Percentiles rank a stretch among this genome's conserved stretches.
These are phyloP conservation scores for Trypethelium eluteriae DNA, from an alignment of 495 filamentous ascomycete species.

Conservation along the genomic window DNA sequence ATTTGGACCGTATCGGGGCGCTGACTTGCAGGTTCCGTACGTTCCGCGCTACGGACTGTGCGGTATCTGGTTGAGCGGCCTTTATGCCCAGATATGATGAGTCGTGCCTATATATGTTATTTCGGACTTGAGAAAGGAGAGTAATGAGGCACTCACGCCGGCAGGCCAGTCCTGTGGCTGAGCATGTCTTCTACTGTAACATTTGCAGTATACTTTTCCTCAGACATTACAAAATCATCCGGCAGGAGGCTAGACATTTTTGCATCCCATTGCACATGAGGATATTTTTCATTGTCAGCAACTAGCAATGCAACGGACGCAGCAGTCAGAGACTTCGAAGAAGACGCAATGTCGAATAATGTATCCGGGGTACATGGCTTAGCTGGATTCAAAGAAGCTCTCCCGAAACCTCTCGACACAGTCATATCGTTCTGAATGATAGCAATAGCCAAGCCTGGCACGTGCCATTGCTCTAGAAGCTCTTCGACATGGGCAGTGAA, in stretches of 20 bases:
- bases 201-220: slow-evolving; percentile 24
- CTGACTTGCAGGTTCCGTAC: slow-evolving; percentile 13
- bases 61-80: slow-evolving; percentile 11
- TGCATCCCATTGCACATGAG: slow-evolving; percentile 29
- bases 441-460: slow-evolving; percentile 17
- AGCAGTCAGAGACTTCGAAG: slow-evolving; percentile 31
- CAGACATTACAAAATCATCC: slow-evolving; percentile 32
- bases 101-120: slow-evolving; percentile 11
- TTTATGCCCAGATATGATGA: slow-evolving; percentile 1
- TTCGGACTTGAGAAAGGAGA: background rate
- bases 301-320: slow-evolving; percentile 32
- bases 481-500: slow-evolving; percentile 11
- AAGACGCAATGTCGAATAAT: slow-evolving; percentile 18
- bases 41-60: slow-evolving; percentile 21
- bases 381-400: slow-evolving; percentile 12
- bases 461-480: slow-evolving; percentile 12
- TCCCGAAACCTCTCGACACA: slow-evolving; percentile 13
- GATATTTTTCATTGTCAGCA: slow-evolving; percentile 26
- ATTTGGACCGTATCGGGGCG: slow-evolving; percentile 14
- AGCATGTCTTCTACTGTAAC: slow-evolving; percentile 33
- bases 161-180: slow-evolving; percentile 29
- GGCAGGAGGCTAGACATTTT: slow-evolving; percentile 29
- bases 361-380: slow-evolving; percentile 16
- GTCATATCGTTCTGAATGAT: slow-evolving; percentile 12
- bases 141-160: slow-evolving; percentile 20